These are phyloP conservation scores for Galeopsis tetrahit DNA, from an alignment of 257 asterid genomes.

Conservation along the genomic window DNA sequence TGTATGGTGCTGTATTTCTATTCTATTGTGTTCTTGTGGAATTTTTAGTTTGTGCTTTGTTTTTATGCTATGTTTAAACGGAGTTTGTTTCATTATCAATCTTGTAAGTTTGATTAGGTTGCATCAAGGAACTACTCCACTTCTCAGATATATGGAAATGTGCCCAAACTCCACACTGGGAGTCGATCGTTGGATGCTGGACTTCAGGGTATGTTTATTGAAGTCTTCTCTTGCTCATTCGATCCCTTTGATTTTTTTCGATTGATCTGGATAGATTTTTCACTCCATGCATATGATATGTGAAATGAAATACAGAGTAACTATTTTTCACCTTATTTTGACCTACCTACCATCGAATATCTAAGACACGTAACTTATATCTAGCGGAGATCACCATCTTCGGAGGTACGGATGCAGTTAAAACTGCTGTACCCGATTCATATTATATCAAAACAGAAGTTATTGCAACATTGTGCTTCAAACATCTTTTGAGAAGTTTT, in stretches of 20 bases:
- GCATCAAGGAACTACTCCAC: neutral
- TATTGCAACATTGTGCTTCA: neutral
- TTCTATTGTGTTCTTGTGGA: no score
- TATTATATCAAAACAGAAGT: neutral
- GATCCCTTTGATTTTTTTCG: neutral
- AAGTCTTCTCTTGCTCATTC: neutral
- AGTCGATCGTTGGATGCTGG: neutral
- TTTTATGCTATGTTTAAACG: neutral
- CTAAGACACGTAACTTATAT: no score
- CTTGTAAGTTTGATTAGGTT: slow-evolving; percentile 12
- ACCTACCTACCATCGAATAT: no score
- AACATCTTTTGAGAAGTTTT: slow-evolving; percentile 10
- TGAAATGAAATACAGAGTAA: no score
- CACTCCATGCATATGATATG: no score
- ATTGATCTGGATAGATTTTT: neutral
- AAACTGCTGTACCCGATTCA: neutral
- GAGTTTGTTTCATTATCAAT: neutral
- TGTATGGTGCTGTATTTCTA: no score
- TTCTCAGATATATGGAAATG: neutral
- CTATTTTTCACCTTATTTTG: neutral
- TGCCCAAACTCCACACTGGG: slow-evolving; percentile 16
- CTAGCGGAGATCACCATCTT: no score
- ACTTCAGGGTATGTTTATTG: slow-evolving; percentile 7
- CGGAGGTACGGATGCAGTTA: no score
- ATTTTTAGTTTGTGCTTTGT: neutral